Base-by-base conservation (phyloP, 2,329 filamentous ascomycete genomes). In the Beauveria varroae region DNA sequence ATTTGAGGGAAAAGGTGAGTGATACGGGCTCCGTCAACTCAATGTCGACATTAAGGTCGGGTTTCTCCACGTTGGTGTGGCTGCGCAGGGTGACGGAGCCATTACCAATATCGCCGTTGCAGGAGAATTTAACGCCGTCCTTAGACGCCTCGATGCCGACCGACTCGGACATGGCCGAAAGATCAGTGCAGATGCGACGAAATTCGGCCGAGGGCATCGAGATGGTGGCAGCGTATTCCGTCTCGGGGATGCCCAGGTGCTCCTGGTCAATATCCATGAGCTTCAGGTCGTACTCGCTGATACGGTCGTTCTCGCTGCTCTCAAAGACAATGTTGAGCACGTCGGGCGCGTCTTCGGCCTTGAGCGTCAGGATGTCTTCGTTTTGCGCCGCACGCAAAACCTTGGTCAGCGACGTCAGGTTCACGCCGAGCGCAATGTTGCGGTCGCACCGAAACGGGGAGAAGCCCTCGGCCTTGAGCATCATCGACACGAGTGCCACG, bases 191-290 rank as follows among this genome's bases (percentile, higher is more conserved):
- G 76, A 99, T 99, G 69, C 93, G 89, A 78, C 91, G 89, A 78
- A 99, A 98, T 78, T 99, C 95, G 53, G 81, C 75, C 40, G 90
- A 86, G 16, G 95, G 93, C 91, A 99, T 92, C 60, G 84, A 81
- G 66, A 99, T 90, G 20, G 90, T 95, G 53, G 95, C 90, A 44
- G 92, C 89, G 73, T 99, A 99, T 72, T 99, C 95, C n/a, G 96
- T 99, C 70, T 99, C 93, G 18, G 95, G 95, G 70, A 99, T 99
- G 65, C 95, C 95, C 77, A 99, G 81, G 76, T 99, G 95, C 83
- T 99, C 95, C 81, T 99, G 96, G 78, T 99, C 95, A 76, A 99
- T 99, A 75, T 99, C 95, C 95, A 99, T 99, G 75, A 99, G 87
- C 84, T 99, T 99, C 78, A 99, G 90, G 77, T 99, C 95, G 76